Percentiles rank a stretch among this genome's conserved stretches.
Evolutionary conservation across 129 eudicot species (phyloP).

Genomic region (Escallonia herrerae): DNA sequence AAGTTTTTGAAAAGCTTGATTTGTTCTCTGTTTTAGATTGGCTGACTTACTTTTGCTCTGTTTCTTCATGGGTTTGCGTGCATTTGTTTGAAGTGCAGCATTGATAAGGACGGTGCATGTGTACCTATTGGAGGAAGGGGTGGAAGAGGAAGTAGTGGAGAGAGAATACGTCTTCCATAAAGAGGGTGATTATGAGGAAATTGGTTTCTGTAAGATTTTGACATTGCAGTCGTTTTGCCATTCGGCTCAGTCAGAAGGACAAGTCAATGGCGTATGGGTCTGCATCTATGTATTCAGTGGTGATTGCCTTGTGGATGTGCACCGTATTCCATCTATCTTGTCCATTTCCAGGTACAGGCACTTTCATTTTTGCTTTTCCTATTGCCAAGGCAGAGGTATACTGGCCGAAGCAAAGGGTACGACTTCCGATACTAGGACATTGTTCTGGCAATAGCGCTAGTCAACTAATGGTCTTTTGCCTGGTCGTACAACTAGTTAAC

Average conservation of each 20-base stretch:
- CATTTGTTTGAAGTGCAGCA: conserved; percentile 18
- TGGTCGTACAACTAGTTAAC: too few species aligned
- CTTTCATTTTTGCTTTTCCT: background rate
- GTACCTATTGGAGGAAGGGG: conserved; percentile 31
- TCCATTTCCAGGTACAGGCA: conserved; percentile 28
- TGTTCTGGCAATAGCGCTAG: too few species aligned
- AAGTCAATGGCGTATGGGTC: conserved; percentile 44
- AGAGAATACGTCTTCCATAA: conserved; percentile 39
- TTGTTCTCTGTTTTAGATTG: background rate
- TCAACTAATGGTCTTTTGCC: too few species aligned
- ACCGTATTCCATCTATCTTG: conserved; percentile 33
- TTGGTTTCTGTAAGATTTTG: conserved; percentile 28
- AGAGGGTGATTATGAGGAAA: conserved; percentile 35
- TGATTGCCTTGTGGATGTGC: conserved; percentile 18
- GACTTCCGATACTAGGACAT: too few species aligned
- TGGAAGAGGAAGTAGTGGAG: conserved; percentile 27
- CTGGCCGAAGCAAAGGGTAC: too few species aligned
- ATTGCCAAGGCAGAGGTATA: background rate
- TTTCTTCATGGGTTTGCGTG: background rate
- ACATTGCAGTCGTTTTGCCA: conserved; percentile 29
- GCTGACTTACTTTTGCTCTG: background rate
- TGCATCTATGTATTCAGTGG: conserved; percentile 39
- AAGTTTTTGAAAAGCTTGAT: background rate
- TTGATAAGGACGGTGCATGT: conserved; percentile 46
- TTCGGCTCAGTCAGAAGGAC: conserved; percentile 35